Evolutionary conservation across 1,284 basidiomycete genomes (phyloP), one percentile per base, ranked within the genome.

Genomic region (Lentinula novae-zelandiae): DNA sequence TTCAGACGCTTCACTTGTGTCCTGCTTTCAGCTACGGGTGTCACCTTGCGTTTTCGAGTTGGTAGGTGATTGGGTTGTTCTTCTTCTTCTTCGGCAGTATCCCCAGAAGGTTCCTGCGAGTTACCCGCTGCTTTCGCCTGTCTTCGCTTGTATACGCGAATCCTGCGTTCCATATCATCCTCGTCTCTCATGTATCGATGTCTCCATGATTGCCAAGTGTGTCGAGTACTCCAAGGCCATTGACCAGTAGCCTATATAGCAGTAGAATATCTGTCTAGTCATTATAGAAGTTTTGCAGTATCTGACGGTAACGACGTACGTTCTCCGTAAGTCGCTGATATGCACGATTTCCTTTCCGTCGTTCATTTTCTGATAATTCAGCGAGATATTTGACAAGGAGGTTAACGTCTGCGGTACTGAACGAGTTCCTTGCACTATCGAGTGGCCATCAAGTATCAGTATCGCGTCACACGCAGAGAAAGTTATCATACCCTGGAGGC

Each of bases 161-260:
- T 62, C 34, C 38, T 36, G 20, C 53, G 42, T 17, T 62, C 61
- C 15, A 58, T 56, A 42, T 59, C 52, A 15, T 56, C 57, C 9
- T 33, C 34, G 27, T 62, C 48, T 53, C 53, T 53, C 5, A 51
- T 44, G 39, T 62, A 62, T 31, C 53, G 38, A 51, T 38, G 15
- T 36, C 57, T 33, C 61, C 61, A 62, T 31, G 61, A 62, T 39
- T 62, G 61, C 57, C 51, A 62, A 42, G 61, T 10, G 39, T 62
- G 61, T 34, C 46, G 31, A n/a, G 9, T 27, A 40, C 49, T 36
- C 61, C 61, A 62, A 15, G 61, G 42, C 52, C 60, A 58, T 38
- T 40, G 52, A 36, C 61, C 57, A 10, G 17, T 15, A 49, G 44
- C 40, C 53, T 58, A 38, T 49, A 3, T 46, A 6, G 27, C 2